Conservation (phyloP, 768 basidiomycete species). For the Mycena venus region DNA sequence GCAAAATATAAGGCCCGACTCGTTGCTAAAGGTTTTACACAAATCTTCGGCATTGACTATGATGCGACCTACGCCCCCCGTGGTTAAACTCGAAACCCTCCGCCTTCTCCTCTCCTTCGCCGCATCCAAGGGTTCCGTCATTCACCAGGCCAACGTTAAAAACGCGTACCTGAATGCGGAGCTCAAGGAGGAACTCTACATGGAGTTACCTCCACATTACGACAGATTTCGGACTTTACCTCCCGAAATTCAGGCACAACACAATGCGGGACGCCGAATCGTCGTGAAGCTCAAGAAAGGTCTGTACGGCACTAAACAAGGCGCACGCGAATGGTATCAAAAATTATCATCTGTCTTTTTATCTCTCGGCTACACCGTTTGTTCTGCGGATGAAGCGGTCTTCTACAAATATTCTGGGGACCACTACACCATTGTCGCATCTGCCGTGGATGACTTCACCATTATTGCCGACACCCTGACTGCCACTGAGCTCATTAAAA, state of each 20-base stretch:
- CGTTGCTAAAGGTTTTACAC: constrained; percentile 56
- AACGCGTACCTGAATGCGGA: constrained; percentile 42
- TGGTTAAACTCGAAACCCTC: constrained; percentile 40
- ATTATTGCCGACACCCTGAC: constrained; percentile 38
- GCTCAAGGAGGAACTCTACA: constrained; percentile 42
- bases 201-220: constrained; percentile 28
- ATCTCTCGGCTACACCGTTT: constrained; percentile 23
- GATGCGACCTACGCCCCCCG: constrained; percentile 46
- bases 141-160: constrained; percentile 25
- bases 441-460: constrained; percentile 39
- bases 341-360: constrained; percentile 22
- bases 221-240: constrained; percentile 36
- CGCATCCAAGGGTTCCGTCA: constrained; percentile 3
- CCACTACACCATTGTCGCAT: constrained; percentile 29
- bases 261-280: constrained; percentile 51
- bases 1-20: constrained; percentile 49
- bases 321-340: constrained; percentile 45
- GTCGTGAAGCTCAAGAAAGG: constrained; percentile 18
- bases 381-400: constrained; percentile 30
- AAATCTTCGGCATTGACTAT: constrained; percentile 54
- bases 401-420: constrained; percentile 26
- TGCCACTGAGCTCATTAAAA: constrained; percentile 31
- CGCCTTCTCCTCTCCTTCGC: constrained; percentile 35
- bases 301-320: constrained; percentile 40
- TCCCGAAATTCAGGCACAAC: constrained; percentile 40